Evolutionary conservation across 345 rosid genomes (phyloP).

Genomic region (Excoecaria agallocha): DNA sequence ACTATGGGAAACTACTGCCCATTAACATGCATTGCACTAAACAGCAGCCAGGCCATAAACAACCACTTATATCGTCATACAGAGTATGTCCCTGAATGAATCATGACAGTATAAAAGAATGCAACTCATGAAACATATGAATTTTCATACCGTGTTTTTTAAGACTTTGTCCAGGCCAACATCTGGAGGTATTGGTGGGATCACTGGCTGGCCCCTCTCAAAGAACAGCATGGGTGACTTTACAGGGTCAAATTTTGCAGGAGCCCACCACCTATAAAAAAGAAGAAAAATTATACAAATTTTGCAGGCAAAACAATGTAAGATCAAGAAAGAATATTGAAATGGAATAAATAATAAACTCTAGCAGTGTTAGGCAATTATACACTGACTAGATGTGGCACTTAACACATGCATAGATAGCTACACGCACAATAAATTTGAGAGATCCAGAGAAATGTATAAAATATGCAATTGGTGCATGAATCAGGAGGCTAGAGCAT

Average conservation of each 20-base stretch:
- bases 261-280: constrained; percentile 87
- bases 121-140: background rate
- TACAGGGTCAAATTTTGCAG: constrained; percentile 80
- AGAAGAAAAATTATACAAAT: background rate
- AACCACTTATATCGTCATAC: background rate
- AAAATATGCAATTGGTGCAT: background rate
- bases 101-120: background rate
- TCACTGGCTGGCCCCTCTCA: constrained; percentile 56
- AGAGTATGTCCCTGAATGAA: background rate
- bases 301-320: background rate
- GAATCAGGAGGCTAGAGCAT: background rate
- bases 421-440: background rate
- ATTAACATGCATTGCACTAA: background rate
- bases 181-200: constrained; percentile 66
- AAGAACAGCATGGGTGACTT: constrained; percentile 94
- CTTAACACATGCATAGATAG: background rate
- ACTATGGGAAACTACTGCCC: background rate
- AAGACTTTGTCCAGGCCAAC: constrained; percentile 73
- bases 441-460: background rate
- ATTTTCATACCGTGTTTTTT: constrained; percentile 56
- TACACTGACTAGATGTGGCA: background rate
- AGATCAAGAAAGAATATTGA: background rate
- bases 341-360: background rate
- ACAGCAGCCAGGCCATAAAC: background rate
- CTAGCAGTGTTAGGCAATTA: background rate